Evolutionary conservation across 2,329 filamentous ascomycete species (phyloP).

Genomic region (Pyrenochaeta sp.): DNA sequence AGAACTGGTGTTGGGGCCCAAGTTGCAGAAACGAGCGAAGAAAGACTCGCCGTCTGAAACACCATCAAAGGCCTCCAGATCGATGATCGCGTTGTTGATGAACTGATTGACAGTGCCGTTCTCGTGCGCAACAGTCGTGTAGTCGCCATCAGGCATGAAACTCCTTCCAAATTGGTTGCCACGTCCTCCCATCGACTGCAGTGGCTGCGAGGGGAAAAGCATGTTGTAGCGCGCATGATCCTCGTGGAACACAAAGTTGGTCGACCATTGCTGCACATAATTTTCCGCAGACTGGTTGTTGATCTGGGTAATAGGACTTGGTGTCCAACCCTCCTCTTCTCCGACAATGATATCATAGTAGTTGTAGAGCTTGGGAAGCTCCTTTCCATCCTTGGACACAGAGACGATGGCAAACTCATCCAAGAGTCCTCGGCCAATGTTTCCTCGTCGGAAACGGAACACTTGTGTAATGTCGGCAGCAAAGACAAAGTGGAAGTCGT

Average conservation of each 20-base stretch:
- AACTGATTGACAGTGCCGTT: slow-evolving; percentile 30
- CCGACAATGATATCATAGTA: slow-evolving; percentile 27
- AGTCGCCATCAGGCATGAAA: slow-evolving; percentile 18
- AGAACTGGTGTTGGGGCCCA: slow-evolving; percentile 6
- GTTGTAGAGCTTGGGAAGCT: slow-evolving; percentile 40
- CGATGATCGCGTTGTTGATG: slow-evolving; percentile 23
- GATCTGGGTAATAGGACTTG: slow-evolving; percentile 39
- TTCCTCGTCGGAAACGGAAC: slow-evolving; percentile 33
- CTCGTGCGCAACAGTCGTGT: slow-evolving; percentile 26
- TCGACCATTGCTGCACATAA: slow-evolving; percentile 34
- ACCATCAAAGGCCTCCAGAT: slow-evolving; percentile 26
- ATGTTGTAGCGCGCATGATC: slow-evolving; percentile 45
- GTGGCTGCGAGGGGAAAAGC: slow-evolving; percentile 32
- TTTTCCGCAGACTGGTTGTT: slow-evolving; percentile 36
- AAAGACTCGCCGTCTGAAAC: slow-evolving; percentile 44
- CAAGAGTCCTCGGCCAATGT: slow-evolving; percentile 17
- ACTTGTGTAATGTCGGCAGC: slow-evolving; percentile 31
- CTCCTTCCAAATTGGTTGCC: slow-evolving; percentile 18
- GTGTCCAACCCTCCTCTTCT: slow-evolving; percentile 17
- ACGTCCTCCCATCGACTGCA: slow-evolving; percentile 1
- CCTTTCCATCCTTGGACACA: slow-evolving; percentile 36
- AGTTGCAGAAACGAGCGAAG: slow-evolving; percentile 38
- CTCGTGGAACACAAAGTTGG: slow-evolving; percentile 34
- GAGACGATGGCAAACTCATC: slow-evolving; percentile 27
- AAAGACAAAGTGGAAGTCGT: slow-evolving; percentile 45